Base-by-base conservation (phyloP, 2,329 filamentous ascomycete genomes). In the Fusarium papillatum region DNA sequence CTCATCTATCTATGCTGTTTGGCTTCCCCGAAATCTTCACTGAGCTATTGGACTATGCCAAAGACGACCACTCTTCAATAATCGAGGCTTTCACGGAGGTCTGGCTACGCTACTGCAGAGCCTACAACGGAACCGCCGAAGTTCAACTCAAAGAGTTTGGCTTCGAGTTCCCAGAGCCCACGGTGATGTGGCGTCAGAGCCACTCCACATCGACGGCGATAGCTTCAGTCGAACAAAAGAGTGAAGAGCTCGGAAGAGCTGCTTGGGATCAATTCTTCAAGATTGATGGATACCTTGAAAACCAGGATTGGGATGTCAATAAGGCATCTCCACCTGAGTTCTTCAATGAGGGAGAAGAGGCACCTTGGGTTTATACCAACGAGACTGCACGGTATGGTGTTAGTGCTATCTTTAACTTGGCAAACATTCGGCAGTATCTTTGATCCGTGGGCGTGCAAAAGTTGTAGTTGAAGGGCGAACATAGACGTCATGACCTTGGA, bases 1-100 rank as follows among this genome's bases (percentile, higher is more conserved):
- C 72, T 2, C 74, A 76, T 29, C 22, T 76, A 11, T 76, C 74
- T 2, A 76, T 76, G 72, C 41, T 76, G 1, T 76, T 76, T 14
- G 74, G 74, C 19, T 75, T 76, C 48, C 74, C 74, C 1, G 70
- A 76, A 22, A 70, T 67, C 14, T 70, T 76, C 10, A 75, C 70
- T 4, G 74, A 76, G 41, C 29, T 76, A 1, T 26, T 76, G 1
- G 24, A 73, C 29, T 71, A 60, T 14, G 68, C 68, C 9, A 68
- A 60, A 7, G 68, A 75, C 10, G 72, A 75, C 5, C 64, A 69
- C 26, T 29, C 26, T 29, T 34, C 11, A 1, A 11, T 34, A 14
- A 68, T 76, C 4, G 6, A 43, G n/a, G 64, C 41, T 24, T 76
- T 76, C 22, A 55, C 41, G 4, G 64, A 64, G 7, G 38, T 73